A percentile compares a stretch with the other conserved stretches of the same genome.
phyloP scores from a whole-genome alignment of 2,329 filamentous ascomycete genomes.

The Fusarium sp. region DNA sequence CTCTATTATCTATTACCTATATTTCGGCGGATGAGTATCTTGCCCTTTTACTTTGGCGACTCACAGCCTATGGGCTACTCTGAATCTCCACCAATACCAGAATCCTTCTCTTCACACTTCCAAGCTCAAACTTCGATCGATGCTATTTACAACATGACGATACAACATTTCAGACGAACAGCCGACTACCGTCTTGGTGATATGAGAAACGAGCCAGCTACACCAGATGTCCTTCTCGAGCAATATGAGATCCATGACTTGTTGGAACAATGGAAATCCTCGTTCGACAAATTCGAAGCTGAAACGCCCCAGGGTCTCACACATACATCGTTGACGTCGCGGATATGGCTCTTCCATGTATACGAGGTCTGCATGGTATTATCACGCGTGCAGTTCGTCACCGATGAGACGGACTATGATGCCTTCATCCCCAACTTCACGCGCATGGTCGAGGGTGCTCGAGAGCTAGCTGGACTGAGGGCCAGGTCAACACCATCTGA shows the following conservation, averaged over 20 bases:
- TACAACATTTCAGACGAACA: slow-evolving; percentile 4
- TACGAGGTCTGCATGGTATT: slow-evolving; percentile 9
- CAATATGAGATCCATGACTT: slow-evolving; percentile 5
- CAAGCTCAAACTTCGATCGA: slow-evolving; percentile 1
- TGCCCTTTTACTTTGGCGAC: slow-evolving; percentile 17
- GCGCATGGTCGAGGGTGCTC: neutral
- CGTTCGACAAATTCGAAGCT: slow-evolving; percentile 8
- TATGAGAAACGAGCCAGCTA: neutral
- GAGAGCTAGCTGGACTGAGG: neutral
- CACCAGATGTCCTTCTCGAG: neutral
- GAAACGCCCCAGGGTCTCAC: neutral
- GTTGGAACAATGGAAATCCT: neutral
- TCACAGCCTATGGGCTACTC: slow-evolving; percentile 1
- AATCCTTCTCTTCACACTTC: neutral
- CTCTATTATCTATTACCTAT: neutral
- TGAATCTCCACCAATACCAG: neutral
- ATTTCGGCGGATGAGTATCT: slow-evolving; percentile 2
- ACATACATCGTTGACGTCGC: neutral
- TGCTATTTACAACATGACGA: slow-evolving; percentile 2
- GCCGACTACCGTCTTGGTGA: slow-evolving; percentile 2
- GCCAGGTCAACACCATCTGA: neutral
- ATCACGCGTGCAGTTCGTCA: neutral
- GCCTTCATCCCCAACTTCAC: slow-evolving; percentile 7
- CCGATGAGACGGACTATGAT: slow-evolving; percentile 3
- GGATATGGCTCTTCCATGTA: slow-evolving; percentile 15